Conservation (phyloP, 805 yeast species). For the Starmerella sirachaensis region DNA sequence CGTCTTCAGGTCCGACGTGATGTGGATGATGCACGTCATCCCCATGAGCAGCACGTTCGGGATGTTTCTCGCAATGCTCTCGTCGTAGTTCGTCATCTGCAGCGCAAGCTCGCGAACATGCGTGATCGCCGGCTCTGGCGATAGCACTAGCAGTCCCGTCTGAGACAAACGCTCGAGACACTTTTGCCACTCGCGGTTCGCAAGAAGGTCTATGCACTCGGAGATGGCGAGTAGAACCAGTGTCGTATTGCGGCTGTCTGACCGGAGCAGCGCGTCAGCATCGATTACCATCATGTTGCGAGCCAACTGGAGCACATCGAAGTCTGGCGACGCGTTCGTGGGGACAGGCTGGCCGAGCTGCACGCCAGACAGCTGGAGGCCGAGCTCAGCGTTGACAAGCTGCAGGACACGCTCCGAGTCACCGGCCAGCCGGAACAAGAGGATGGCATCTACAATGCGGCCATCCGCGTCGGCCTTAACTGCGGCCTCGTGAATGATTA, state of each 20-base stretch:
- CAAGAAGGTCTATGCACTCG: constrained; percentile 49
- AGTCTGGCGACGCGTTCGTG: constrained; percentile 13
- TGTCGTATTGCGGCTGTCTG: constrained; percentile 51
- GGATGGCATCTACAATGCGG: constrained; percentile 68
- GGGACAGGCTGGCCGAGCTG: constrained; percentile 51
- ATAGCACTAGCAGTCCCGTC: constrained; percentile 56
- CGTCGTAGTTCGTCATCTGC: constrained; percentile 52
- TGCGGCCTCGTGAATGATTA: constrained; percentile 77
- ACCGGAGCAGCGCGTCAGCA: constrained; percentile 28
- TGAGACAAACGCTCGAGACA: constrained; percentile 45
- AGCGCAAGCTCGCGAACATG: constrained; percentile 58
- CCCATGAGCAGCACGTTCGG: constrained; percentile 70
- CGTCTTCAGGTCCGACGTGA: constrained; percentile 31
- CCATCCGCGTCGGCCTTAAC: constrained; percentile 84
- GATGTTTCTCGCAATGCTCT: constrained; percentile 60
- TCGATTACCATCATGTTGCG: constrained; percentile 30
- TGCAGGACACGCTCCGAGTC: constrained; percentile 72
- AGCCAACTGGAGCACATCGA: constrained; percentile 30
- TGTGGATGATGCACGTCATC: constrained; percentile 60
- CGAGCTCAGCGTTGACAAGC: constrained; percentile 61
- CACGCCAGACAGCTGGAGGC: constrained; percentile 61
- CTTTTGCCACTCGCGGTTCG: constrained; percentile 45
- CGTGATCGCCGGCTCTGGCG: constrained; percentile 34
- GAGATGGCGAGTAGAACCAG: constrained; percentile 52
- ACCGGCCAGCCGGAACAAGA: constrained; percentile 76